These are phyloP conservation scores for Annona squamosa DNA, from an alignment of 164 flowering plant species.

Conservation along the genomic window DNA sequence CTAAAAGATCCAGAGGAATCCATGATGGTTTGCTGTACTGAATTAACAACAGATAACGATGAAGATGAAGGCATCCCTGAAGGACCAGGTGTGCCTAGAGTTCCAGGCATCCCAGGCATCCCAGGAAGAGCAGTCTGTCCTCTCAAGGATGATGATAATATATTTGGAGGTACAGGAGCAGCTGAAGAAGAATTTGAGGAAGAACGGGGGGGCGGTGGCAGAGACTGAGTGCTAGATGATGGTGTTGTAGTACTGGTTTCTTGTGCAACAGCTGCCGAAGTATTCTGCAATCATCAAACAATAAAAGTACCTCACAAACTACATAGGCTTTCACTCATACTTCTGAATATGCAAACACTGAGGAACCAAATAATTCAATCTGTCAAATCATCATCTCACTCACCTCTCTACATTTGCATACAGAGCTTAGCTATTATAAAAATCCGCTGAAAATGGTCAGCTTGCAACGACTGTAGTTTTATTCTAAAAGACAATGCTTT, in stretches of 20 bases:
- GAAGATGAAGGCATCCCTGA: slow-evolving; percentile 40
- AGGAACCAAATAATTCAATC: no score
- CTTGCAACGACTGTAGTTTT: no score
- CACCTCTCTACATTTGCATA: no score
- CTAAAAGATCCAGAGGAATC: slow-evolving; percentile 28
- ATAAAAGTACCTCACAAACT: neutral
- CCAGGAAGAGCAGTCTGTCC: slow-evolving; percentile 25
- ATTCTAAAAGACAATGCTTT: no score
- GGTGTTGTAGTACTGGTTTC: slow-evolving; percentile 20
- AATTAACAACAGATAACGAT: slow-evolving; percentile 20
- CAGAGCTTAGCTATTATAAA: no score
- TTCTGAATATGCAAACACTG: no score
- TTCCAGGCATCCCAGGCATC: slow-evolving; percentile 28
- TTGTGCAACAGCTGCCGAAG: slow-evolving; percentile 20
- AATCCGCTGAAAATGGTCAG: no score
- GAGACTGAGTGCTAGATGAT: slow-evolving; percentile 24
- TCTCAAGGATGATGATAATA: slow-evolving; percentile 22
- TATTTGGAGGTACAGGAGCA: slow-evolving; percentile 22
- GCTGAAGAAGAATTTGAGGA: slow-evolving; percentile 18
- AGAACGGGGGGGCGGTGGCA: slow-evolving; percentile 24
- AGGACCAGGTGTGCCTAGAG: slow-evolving; percentile 42
- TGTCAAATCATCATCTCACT: no score
- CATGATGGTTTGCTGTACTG: slow-evolving; percentile 14
- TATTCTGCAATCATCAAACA: slow-evolving; percentile 26
- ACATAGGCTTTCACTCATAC: no score